phyloP scores from a whole-genome alignment of 179 eudicot species.

The Spergularia azorica region DNA sequence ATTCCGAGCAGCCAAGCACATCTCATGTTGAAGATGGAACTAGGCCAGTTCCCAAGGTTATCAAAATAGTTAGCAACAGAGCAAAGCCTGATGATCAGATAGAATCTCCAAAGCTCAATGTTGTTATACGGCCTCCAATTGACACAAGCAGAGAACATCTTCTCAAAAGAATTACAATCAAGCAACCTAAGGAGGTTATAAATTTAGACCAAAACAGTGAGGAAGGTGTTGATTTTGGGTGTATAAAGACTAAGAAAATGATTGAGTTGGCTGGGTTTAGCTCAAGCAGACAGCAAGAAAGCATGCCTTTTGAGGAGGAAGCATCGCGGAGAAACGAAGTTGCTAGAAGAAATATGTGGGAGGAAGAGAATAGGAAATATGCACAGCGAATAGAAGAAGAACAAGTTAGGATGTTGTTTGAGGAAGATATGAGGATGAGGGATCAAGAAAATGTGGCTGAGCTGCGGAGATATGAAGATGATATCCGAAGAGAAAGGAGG shows the following conservation, averaged over 20 bases:
- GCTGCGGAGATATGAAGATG: constrained; percentile 64
- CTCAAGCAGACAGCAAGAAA: constrained; percentile 40
- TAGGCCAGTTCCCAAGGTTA: constrained; percentile 58
- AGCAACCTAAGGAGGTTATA: constrained; percentile 65
- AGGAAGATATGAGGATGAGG: constrained; percentile 53
- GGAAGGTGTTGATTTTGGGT: constrained; percentile 59
- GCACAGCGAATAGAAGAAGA: constrained; percentile 56
- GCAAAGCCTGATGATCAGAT: constrained; percentile 57
- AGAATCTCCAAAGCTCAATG: constrained; percentile 63
- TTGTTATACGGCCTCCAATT: constrained; percentile 77
- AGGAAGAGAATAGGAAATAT: constrained; percentile 65
- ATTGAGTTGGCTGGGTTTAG: constrained; percentile 60
- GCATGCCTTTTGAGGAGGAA: constrained; percentile 41
- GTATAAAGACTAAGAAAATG: constrained; percentile 77
- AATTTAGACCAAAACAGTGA: constrained; percentile 60
- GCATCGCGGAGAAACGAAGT: constrained; percentile 46
- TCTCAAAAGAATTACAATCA: constrained; percentile 72
- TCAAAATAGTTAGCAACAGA: constrained; percentile 78
- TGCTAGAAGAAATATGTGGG: constrained; percentile 53
- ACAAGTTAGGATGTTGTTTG: constrained; percentile 47
- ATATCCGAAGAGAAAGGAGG: constrained; percentile 76
- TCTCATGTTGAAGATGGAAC: constrained; percentile 63
- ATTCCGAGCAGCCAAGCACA: constrained; percentile 51
- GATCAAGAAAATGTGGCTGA: constrained; percentile 62
- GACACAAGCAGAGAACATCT: constrained; percentile 57